Evolutionary conservation across 2,329 filamentous ascomycete genomes (phyloP), one percentile per base, ranked within the genome.

Genomic region (Periconia macrospinosa): DNA sequence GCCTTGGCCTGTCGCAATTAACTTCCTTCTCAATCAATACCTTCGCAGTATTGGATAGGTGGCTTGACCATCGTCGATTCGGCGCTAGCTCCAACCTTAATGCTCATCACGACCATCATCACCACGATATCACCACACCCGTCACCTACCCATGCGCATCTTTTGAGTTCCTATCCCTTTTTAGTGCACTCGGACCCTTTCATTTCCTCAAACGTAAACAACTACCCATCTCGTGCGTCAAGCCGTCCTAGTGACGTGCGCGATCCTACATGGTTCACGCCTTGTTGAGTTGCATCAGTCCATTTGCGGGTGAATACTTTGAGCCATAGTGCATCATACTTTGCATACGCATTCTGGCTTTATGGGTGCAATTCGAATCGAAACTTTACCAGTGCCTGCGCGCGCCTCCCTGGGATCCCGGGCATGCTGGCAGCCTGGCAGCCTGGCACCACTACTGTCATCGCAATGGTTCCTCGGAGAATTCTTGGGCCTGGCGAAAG

Each of bases 1-100:
- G 54, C 48, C 53, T 55, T 45, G 52, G 37, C 17, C 30, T 27
- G 19, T 57, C 49, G 50, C 52, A 51, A 41, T 45, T 58, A 62
- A 63, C 62, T 47, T 60, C 55, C 52, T 47, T 35, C 45, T 49
- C 53, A 60, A 60, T 60, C 59, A 60, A 61, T 59, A 35, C 54
- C 30, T 50, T 50, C 51, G 52, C 33, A 19, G 20, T 27, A 33
- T 51, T 49, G 57, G 50, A 52, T 56, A 45, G 50, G 52, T 50
- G 56, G 47, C 54, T 62, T 54, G 53, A 53, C 53, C 54, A 7
- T 14, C 30, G 33, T 37, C 33, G n/a, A 37, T 43, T 17, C 17
- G 41, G 41, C 17, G 17, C 17, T 43, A 43, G 17, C 17, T 19
- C 41, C 11, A 19, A 23, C 41, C 41, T 23, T 18, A 43, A 23